A percentile compares a stretch with the other conserved stretches of the same genome.
phyloP scores from a whole-genome alignment of 1,284 basidiomycete genomes.

The Polyporus tsugae region DNA sequence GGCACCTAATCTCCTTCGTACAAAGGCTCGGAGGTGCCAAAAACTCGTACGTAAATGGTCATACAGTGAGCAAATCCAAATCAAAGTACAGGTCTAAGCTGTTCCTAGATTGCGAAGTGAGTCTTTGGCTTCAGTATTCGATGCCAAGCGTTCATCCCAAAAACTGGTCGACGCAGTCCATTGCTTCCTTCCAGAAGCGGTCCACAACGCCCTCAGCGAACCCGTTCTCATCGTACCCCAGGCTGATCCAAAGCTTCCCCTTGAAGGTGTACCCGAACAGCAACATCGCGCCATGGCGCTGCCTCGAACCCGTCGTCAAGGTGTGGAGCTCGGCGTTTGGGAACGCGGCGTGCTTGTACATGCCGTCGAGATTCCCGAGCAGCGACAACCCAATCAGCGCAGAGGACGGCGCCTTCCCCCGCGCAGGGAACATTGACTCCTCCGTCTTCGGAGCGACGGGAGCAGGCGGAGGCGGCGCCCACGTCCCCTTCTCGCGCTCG shows the following conservation, averaged over 20 bases:
- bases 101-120: not conserved
- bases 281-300: constrained; percentile 75
- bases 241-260: constrained; percentile 74
- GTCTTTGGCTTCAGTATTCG: not conserved
- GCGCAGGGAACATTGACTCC: constrained; percentile 39
- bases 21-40: not conserved
- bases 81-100: not conserved
- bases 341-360: constrained; percentile 73
- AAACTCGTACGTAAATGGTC: not conserved
- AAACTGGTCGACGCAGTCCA: constrained; percentile 61
- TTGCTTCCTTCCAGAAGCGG: constrained; percentile 62
- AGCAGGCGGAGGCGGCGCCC: constrained; percentile 45
- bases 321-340: constrained; percentile 65
- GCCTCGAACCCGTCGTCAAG: constrained; percentile 80
- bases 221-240: constrained; percentile 80
- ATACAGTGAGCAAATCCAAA: not conserved
- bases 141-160: constrained; percentile 33
- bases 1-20: not conserved
- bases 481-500: constrained; percentile 56
- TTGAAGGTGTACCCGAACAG: constrained; percentile 82
- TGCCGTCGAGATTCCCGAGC: constrained; percentile 80
- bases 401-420: constrained; percentile 51
- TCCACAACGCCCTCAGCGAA: constrained; percentile 67
- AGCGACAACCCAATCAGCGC: constrained; percentile 80
- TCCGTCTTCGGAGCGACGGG: constrained; percentile 19